These are phyloP conservation scores for Tulasnella sp. DNA, from an alignment of 768 basidiomycete species.

Conservation along the genomic window DNA sequence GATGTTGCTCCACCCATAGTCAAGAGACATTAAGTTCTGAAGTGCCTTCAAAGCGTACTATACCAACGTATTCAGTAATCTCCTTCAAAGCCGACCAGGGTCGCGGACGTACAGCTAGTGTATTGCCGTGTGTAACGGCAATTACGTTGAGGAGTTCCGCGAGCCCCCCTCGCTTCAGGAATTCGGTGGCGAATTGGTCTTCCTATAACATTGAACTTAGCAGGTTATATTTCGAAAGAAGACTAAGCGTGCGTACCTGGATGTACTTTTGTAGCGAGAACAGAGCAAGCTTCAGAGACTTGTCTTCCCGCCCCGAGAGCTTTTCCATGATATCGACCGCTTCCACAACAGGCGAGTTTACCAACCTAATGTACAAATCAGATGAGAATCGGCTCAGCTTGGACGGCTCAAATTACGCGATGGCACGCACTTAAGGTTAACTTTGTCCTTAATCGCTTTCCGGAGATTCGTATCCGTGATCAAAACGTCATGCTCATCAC, in stretches of 20 bases:
- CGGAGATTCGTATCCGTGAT: constrained; percentile 87
- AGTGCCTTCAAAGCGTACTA: constrained; percentile 85
- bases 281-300: constrained; percentile 64
- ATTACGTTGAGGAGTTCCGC: constrained; percentile 72
- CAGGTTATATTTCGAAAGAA: neutral
- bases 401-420: constrained; percentile 9
- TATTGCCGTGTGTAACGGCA: constrained; percentile 71
- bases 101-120: constrained; percentile 66
- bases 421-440: constrained; percentile 69
- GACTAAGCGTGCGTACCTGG: constrained; percentile 52
- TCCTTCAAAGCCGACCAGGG: neutral
- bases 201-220: constrained; percentile 56
- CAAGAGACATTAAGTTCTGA: constrained; percentile 86
- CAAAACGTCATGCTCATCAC: constrained; percentile 80
- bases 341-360: constrained; percentile 78
- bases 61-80: neutral
- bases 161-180: constrained; percentile 73
- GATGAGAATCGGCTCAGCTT: neutral
- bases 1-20: constrained; percentile 80
- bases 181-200: constrained; percentile 80
- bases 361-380: constrained; percentile 55
- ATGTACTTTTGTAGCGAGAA: constrained; percentile 82
- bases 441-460: constrained; percentile 77
- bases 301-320: constrained; percentile 62
- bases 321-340: constrained; percentile 76